phyloP scores from a whole-genome alignment of 352 stramenopile species.

The Pythium phragmitis region DNA sequence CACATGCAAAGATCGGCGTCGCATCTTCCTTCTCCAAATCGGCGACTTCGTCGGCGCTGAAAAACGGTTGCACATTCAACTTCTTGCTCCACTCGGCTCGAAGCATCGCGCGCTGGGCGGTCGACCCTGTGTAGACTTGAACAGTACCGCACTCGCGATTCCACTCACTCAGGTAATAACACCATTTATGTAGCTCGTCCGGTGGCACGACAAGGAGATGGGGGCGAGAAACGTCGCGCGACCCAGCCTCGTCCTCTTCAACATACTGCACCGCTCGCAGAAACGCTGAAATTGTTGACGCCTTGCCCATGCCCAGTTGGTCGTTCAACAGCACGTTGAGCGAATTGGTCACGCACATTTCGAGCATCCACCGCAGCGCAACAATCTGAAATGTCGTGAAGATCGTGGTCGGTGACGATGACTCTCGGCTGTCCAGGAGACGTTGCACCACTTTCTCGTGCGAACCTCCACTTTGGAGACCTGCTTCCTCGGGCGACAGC shows the following conservation, averaged over 20 bases:
- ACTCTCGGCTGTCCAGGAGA: constrained; percentile 6
- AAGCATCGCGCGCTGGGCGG: constrained; percentile 38
- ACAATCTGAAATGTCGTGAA: constrained; percentile 76
- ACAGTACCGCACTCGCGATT: constrained; percentile 43
- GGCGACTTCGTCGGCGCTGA: constrained; percentile 44
- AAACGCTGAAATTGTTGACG: constrained; percentile 71
- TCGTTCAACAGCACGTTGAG: constrained; percentile 81
- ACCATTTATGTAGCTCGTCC: constrained; percentile 82
- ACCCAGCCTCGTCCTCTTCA: constrained; percentile 1
- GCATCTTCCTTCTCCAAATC: constrained; percentile 35
- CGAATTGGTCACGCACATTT: constrained; percentile 56
- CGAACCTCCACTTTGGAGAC: background rate
- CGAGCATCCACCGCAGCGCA: constrained; percentile 79
- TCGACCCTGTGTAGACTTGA: constrained; percentile 55
- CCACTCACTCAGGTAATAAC: constrained; percentile 61
- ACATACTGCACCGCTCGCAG: constrained; percentile 55
- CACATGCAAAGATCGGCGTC: constrained; percentile 53
- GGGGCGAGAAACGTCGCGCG: constrained; percentile 29
- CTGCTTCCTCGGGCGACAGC: background rate
- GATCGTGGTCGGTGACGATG: constrained; percentile 32
- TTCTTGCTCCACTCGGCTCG: constrained; percentile 54
- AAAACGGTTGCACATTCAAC: constrained; percentile 34
- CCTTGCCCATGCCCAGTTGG: constrained; percentile 86
- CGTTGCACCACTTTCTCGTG: constrained; percentile 20
- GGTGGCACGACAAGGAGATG: constrained; percentile 80